Evolutionary conservation across 2,329 filamentous ascomycete genomes (phyloP), one percentile per base, ranked within the genome.

Genomic region (Colletotrichum eremochloae): DNA sequence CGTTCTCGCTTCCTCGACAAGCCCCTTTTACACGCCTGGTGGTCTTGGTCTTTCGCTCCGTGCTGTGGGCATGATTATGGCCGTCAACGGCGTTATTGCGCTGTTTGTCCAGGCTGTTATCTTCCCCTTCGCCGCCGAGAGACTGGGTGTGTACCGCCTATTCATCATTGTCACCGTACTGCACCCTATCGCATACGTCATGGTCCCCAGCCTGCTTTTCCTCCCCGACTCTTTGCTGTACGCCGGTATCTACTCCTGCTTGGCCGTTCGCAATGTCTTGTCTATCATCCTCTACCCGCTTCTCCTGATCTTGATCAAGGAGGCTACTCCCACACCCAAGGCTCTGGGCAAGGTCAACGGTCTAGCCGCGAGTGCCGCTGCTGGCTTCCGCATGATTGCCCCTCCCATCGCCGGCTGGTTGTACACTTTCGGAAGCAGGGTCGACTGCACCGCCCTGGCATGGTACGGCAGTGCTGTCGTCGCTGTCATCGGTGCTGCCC

Each of bases 231-330:
- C 79, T 31, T 74, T 86, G 56, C 78, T 92, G 20, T 88, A 86
- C 75, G 81, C 87, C 0, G 88, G 86, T 63, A 90, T 93, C 72
- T 92, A 92, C 78, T 71, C 81, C 63, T 89, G 86, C 76, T 81
- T 91, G 68, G 81, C 86, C 0, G 78, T 92, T 50, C 87, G 90
- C 65, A 92, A 91, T 76, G 77, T 91, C 18, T 83, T 91, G 48
- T 88, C 87, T 57, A 92, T 92, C 76, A 84, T 90, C 66, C 83
- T 91, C n/a, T 92, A 91, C 77, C 91, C 90, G 2, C 84, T 92
- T 6, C 85, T 92, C 48, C 83, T 93, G 56, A 92, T 93, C 75
- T 83, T 92, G 42, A 88, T 93, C 84, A 92, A 92, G 80, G 89
- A 92, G 77, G 89, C 89, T 1, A 91, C 89, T 0, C 89, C 90